Conservation (phyloP, 805 yeast genomes). For the Tetrapisispora phaffii region DNA sequence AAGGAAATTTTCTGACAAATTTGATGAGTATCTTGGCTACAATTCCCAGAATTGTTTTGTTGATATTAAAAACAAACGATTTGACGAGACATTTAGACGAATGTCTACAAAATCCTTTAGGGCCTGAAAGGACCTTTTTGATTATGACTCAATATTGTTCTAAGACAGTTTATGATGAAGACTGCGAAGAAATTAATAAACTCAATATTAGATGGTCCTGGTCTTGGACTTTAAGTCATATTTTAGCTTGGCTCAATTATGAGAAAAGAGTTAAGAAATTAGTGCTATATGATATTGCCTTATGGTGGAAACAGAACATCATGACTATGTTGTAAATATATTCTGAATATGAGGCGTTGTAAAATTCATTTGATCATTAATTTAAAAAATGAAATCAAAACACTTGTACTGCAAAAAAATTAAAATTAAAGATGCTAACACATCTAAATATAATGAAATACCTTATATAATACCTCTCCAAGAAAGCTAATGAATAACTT, state of each 20-base stretch:
- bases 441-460: no score
- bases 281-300: conserved; percentile 20
- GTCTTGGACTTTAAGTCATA: conserved; percentile 17
- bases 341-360: background rate
- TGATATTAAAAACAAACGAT: conserved; percentile 90
- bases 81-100: conserved; percentile 85
- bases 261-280: conserved; percentile 24
- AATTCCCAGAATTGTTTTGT: conserved; percentile 76
- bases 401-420: background rate
- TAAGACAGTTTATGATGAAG: conserved; percentile 61
- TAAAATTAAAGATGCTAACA: no score
- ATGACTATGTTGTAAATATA: conserved; percentile 5
- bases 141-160: conserved; percentile 91
- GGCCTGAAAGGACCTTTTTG: conserved; percentile 77
- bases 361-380: no score
- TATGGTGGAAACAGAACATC: conserved; percentile 16
- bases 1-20: conserved; percentile 56
- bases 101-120: conserved; percentile 66
- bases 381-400: no score
- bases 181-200: conserved; percentile 32
- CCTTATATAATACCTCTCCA: no score
- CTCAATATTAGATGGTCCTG: conserved; percentile 18
- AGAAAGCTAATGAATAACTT: no score
- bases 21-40: conserved; percentile 69
- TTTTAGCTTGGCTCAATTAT: conserved; percentile 20